Percentiles rank a stretch among this genome's conserved stretches.
These are phyloP conservation scores for Suhomyces canberraensis DNA, from an alignment of 805 yeast genomes.

Conservation along the genomic window DNA sequence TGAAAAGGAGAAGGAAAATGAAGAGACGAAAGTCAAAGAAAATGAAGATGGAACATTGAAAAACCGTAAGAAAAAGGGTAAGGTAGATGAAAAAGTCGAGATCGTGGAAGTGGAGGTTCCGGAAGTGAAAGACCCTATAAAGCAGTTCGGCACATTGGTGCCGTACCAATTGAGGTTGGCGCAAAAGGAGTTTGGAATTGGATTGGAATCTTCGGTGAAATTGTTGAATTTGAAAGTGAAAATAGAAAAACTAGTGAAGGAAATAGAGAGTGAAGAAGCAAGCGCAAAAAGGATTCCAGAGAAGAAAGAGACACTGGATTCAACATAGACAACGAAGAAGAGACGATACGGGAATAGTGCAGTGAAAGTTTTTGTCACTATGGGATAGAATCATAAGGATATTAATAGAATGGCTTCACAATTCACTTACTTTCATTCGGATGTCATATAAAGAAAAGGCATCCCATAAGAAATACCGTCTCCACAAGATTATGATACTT, in stretches of 20 bases:
- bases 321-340: neutral
- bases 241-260: slow-evolving; percentile 17
- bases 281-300: neutral
- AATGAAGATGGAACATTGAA: slow-evolving; percentile 2
- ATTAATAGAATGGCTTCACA: too few species aligned
- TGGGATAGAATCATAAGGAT: too few species aligned
- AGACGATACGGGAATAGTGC: neutral
- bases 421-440: too few species aligned
- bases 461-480: too few species aligned
- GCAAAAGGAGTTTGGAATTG: slow-evolving; percentile 15
- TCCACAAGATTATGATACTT: too few species aligned
- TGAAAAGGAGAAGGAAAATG: slow-evolving; percentile 3
- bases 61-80: slow-evolving; percentile 1
- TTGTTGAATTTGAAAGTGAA: slow-evolving; percentile 18
- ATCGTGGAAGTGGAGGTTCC: neutral
- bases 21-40: slow-evolving; percentile 1
- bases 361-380: too few species aligned
- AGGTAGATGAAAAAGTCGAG: slow-evolving; percentile 2
- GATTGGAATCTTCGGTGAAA: slow-evolving; percentile 17
- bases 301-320: neutral
- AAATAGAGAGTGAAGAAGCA: slow-evolving; percentile 12
- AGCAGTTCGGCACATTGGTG: slow-evolving; percentile 23
- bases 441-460: too few species aligned
- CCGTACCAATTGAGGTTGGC: slow-evolving; percentile 19
- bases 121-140: slow-evolving; percentile 14